Conservation (phyloP, 768 basidiomycete genomes). For the Mycena kentingensis region DNA sequence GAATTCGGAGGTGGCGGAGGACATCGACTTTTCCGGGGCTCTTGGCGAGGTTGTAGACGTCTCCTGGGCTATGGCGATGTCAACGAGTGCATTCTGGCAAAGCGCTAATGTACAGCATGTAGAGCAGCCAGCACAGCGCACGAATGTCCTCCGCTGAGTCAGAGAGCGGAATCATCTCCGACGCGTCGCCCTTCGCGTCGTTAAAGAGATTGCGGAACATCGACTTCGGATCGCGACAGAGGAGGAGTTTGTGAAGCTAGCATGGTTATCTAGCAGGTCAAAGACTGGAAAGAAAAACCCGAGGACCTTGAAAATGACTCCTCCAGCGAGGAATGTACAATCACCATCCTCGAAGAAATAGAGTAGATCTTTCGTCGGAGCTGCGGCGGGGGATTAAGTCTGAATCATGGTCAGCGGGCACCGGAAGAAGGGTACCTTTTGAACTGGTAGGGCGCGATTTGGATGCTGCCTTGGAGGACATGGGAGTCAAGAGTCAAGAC, state of each 20-base stretch:
- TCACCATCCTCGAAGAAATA: conserved; percentile 6
- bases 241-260: not conserved
- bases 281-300: not conserved
- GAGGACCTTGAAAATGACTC: conserved; percentile 4
- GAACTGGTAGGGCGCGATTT: too few relatives aligned
- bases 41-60: not conserved
- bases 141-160: conserved; percentile 2
- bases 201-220: not conserved
- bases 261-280: not conserved
- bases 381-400: not conserved
- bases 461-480: too few relatives aligned
- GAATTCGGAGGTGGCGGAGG: not conserved
- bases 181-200: not conserved
- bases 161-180: not conserved
- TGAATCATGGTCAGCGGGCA: too few relatives aligned
- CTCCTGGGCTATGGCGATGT: too few relatives aligned
- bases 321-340: conserved; percentile 1
- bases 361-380: not conserved
- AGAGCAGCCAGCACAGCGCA: conserved; percentile 1
- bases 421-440: too few relatives aligned
- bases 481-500: too few relatives aligned
- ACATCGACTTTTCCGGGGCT: not conserved
- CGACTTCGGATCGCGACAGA: not conserved
- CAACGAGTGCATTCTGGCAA: too few relatives aligned
- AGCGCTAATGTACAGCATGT: not conserved